Evolutionary conservation across 345 rosid species (phyloP).

Genomic region (Salix suchowensis): DNA sequence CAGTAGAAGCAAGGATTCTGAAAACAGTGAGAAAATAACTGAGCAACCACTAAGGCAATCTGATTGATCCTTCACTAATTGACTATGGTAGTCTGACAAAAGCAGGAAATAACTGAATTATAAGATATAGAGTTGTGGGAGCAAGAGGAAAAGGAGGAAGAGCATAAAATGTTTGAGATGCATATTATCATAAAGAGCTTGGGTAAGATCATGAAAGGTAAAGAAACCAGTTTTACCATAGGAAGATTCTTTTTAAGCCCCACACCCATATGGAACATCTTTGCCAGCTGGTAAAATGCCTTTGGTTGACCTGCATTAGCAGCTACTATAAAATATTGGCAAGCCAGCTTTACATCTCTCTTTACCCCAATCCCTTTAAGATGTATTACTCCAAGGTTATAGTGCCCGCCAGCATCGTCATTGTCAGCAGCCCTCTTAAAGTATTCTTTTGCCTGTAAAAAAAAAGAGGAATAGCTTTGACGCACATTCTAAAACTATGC

Average conservation of each 20-base stretch:
- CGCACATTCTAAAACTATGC: not conserved
- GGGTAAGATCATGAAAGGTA: slow-evolving; percentile 1
- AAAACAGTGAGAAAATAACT: not conserved
- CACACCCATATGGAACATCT: slow-evolving; percentile 94
- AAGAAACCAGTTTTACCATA: slow-evolving; percentile 46
- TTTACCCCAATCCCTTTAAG: slow-evolving; percentile 86
- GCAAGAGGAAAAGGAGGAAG: not conserved
- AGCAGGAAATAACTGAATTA: not conserved
- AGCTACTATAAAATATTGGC: slow-evolving; percentile 64
- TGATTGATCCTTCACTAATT: not conserved
- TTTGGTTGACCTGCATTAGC: slow-evolving; percentile 95
- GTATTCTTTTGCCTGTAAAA: slow-evolving; percentile 79
- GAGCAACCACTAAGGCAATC: not conserved
- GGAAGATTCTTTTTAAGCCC: slow-evolving; percentile 78
- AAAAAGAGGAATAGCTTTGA: slow-evolving; percentile 1
- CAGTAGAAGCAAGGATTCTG: not conserved
- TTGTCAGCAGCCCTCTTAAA: slow-evolving; percentile 86
- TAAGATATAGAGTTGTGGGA: not conserved
- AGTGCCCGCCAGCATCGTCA: slow-evolving; percentile 81
- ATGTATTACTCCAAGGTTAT: slow-evolving; percentile 91
- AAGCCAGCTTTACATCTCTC: slow-evolving; percentile 79
- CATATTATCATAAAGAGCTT: not conserved
- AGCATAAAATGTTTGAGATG: not conserved
- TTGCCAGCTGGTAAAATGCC: slow-evolving; percentile 97
- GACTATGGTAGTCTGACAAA: not conserved